phyloP scores from a whole-genome alignment of 495 filamentous ascomycete species.

The Rostrohypoxylon terebratum region DNA sequence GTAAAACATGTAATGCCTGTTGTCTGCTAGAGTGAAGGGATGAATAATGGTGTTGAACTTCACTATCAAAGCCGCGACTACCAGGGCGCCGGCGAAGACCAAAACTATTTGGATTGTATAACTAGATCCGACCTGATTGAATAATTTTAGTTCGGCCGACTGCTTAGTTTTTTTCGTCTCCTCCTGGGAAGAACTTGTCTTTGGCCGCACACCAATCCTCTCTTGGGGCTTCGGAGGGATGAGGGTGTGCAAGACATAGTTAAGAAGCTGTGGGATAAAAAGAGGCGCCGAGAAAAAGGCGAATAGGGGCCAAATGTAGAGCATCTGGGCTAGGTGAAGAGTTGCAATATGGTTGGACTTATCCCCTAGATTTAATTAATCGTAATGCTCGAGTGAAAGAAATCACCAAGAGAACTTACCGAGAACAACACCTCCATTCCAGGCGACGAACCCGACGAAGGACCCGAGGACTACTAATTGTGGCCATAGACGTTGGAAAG shows the following conservation, averaged over 20 bases:
- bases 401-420: slow-evolving; percentile 60
- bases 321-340: slow-evolving; percentile 89
- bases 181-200: not conserved
- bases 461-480: slow-evolving; percentile 73
- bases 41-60: slow-evolving; percentile 92
- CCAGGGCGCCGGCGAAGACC: slow-evolving; percentile 50
- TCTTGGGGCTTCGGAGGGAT: not conserved
- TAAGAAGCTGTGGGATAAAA: slow-evolving; percentile 59
- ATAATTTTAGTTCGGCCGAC: slow-evolving; percentile 20
- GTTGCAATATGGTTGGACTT: slow-evolving; percentile 93
- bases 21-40: slow-evolving; percentile 95
- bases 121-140: slow-evolving; percentile 42
- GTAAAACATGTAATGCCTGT: slow-evolving; percentile 97
- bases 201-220: not conserved
- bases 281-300: slow-evolving; percentile 90
- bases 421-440: slow-evolving; percentile 92
- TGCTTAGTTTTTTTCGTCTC: slow-evolving; percentile 16
- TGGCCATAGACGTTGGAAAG: slow-evolving; percentile 68
- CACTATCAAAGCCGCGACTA: slow-evolving; percentile 67
- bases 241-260: not conserved
- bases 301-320: slow-evolving; percentile 93
- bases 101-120: slow-evolving; percentile 25
- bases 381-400: slow-evolving; percentile 23
- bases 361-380: slow-evolving; percentile 68
- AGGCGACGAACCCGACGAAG: slow-evolving; percentile 81